A percentile compares a stretch with the other conserved stretches of the same genome.
phyloP scores from a whole-genome alignment of 164 flowering plant species.

The Taxillus chinensis region DNA sequence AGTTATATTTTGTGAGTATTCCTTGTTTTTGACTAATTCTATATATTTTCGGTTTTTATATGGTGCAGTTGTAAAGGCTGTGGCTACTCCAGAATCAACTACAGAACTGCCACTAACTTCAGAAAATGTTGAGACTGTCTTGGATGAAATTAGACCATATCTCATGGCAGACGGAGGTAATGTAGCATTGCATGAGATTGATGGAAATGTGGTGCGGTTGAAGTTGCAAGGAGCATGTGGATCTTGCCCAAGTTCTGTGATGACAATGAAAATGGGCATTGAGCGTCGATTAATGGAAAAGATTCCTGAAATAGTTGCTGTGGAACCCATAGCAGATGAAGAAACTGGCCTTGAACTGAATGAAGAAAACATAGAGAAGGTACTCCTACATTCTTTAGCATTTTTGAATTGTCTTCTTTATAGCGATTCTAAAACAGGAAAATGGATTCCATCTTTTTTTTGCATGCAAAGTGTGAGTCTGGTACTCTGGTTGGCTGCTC shows the following conservation, averaged over 20 bases:
- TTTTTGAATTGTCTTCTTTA: neutral
- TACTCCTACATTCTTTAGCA: slow-evolving; percentile 11
- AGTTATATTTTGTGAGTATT: too few species aligned
- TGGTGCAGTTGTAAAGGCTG: slow-evolving; percentile 57
- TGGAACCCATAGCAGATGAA: slow-evolving; percentile 75
- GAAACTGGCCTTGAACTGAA: slow-evolving; percentile 89
- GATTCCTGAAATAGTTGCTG: slow-evolving; percentile 87
- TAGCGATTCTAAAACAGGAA: neutral
- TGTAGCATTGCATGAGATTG: slow-evolving; percentile 88
- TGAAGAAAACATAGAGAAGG: slow-evolving; percentile 91
- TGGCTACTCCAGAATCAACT: slow-evolving; percentile 75
- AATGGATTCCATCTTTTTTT: neutral
- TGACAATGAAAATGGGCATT: slow-evolving; percentile 93
- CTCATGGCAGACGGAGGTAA: slow-evolving; percentile 98
- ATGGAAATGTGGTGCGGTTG: slow-evolving; percentile 83
- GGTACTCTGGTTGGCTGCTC: too few species aligned
- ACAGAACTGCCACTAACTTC: slow-evolving; percentile 79
- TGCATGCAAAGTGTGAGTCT: too few species aligned
- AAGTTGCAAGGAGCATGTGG: slow-evolving; percentile 98
- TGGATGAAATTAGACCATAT: slow-evolving; percentile 91
- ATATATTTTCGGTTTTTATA: neutral
- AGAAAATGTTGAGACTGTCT: slow-evolving; percentile 78
- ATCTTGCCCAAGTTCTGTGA: slow-evolving; percentile 90
- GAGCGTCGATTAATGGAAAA: slow-evolving; percentile 93
- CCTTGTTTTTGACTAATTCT: neutral